These are phyloP conservation scores for Harringtonia lauricola DNA, from an alignment of 2,329 filamentous ascomycete species.

Conservation along the genomic window DNA sequence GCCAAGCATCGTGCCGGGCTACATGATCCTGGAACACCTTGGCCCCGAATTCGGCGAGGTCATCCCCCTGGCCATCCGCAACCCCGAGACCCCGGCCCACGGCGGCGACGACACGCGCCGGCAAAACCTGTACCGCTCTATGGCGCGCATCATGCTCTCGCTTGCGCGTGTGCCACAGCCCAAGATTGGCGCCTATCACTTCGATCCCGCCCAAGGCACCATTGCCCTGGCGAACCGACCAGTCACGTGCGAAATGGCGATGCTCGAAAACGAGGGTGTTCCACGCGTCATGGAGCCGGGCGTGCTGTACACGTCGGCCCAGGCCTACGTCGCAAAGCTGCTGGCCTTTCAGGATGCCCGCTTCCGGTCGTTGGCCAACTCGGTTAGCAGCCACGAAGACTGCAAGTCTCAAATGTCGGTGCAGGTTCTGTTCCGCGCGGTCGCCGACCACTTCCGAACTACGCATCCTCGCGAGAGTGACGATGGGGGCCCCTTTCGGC, in stretches of 20 bases:
- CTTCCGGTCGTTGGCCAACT: constrained; percentile 17
- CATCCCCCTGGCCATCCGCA: not conserved
- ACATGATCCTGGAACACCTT: constrained; percentile 7
- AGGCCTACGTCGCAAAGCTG: constrained; percentile 17
- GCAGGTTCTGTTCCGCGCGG: not conserved
- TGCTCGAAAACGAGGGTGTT: constrained; percentile 22
- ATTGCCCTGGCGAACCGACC: constrained; percentile 8
- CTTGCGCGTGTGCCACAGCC: constrained; percentile 18
- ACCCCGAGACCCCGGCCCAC: not conserved
- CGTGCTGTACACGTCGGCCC: constrained; percentile 19
- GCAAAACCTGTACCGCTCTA: constrained; percentile 6
- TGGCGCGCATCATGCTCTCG: constrained; percentile 16
- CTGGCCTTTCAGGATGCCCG: constrained; percentile 16
- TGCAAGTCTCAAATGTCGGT: not conserved
- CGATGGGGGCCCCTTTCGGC: constrained; percentile 12
- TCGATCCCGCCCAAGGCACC: constrained; percentile 16
- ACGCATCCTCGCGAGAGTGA: no score
- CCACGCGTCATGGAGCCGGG: constrained; percentile 17
- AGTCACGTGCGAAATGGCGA: constrained; percentile 13
- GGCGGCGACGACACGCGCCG: not conserved
- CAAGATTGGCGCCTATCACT: constrained; percentile 17
- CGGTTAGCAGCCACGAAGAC: constrained; percentile 9
- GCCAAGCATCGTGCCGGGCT: not conserved
- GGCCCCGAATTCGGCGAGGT: constrained; percentile 2
- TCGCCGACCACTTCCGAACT: not conserved